phyloP scores from a whole-genome alignment of 768 basidiomycete species.

The Suillus alpinus region DNA sequence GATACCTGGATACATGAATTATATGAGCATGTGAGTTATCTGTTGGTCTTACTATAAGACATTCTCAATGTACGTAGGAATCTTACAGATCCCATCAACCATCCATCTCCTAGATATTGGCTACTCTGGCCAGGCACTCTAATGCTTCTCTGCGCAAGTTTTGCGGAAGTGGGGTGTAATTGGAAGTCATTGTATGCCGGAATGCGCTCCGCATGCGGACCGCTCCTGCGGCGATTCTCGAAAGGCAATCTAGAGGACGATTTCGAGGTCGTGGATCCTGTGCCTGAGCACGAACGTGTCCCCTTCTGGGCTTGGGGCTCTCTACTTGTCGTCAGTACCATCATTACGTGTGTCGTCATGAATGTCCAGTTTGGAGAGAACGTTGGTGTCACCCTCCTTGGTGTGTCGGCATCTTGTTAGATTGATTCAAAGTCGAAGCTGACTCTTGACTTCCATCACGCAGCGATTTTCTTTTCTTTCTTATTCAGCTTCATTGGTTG shows the following conservation, averaged over 20 bases:
- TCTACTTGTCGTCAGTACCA: conserved; percentile 42
- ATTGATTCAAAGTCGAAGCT: background rate
- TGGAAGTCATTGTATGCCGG: conserved; percentile 1
- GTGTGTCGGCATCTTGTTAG: background rate
- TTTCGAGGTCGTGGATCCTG: conserved; percentile 50
- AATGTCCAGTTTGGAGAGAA: conserved; percentile 53
- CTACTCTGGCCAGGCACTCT: conserved; percentile 20
- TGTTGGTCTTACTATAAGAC: background rate
- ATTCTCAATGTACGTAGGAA: conserved; percentile 19
- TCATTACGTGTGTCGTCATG: conserved; percentile 51
- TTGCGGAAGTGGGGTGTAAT: conserved; percentile 6
- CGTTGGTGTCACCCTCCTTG: conserved; percentile 24
- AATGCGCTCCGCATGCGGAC: background rate
- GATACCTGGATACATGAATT: conserved; percentile 7
- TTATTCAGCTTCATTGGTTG: conserved; percentile 65
- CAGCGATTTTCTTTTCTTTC: conserved; percentile 52
- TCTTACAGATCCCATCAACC: conserved; percentile 39
- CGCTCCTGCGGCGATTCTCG: background rate
- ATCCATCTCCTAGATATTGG: conserved; percentile 57
- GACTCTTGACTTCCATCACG: background rate
- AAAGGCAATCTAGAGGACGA: conserved; percentile 24
- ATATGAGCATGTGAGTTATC: background rate
- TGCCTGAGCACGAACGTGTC: conserved; percentile 50
- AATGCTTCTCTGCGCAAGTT: conserved; percentile 52
- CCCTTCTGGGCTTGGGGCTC: conserved; percentile 50